Evolutionary conservation across 345 rosid species (phyloP).

Genomic region (Rubroshorea leprosula): DNA sequence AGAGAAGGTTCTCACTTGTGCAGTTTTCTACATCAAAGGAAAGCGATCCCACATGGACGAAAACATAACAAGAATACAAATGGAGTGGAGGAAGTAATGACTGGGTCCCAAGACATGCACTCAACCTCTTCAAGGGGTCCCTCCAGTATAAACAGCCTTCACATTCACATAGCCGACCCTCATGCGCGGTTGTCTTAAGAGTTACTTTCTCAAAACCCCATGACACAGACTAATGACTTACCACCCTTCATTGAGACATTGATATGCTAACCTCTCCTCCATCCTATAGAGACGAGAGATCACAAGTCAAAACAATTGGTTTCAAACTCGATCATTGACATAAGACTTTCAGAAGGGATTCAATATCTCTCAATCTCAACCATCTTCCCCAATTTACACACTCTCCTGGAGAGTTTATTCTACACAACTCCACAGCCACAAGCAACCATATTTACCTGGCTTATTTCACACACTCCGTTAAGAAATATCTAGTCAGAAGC

Average conservation of each 20-base stretch:
- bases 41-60: constrained; percentile 14
- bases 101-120: constrained; percentile 51
- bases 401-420: background rate
- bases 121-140: constrained; percentile 22
- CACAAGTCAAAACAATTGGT: constrained; percentile 7
- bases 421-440: constrained; percentile 1
- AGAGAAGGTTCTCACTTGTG: constrained; percentile 12
- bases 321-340: constrained; percentile 15
- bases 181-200: constrained; percentile 17
- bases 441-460: background rate
- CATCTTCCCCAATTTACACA: constrained; percentile 2
- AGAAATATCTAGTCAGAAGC: constrained; percentile 1
- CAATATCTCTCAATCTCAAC: background rate
- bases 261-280: constrained; percentile 9
- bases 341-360: background rate
- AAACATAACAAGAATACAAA: constrained; percentile 22
- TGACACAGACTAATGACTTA: constrained; percentile 27
- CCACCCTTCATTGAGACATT: constrained; percentile 19
- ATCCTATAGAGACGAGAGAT: constrained; percentile 6
- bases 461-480: constrained; percentile 22
- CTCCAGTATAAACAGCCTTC: constrained; percentile 21
- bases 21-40: constrained; percentile 16
- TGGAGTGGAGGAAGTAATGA: constrained; percentile 18
- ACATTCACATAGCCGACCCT: constrained; percentile 25
- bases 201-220: constrained; percentile 30